These are phyloP conservation scores for Lactuca sativa DNA, from an alignment of 129 eudicot species.

Conservation along the genomic window DNA sequence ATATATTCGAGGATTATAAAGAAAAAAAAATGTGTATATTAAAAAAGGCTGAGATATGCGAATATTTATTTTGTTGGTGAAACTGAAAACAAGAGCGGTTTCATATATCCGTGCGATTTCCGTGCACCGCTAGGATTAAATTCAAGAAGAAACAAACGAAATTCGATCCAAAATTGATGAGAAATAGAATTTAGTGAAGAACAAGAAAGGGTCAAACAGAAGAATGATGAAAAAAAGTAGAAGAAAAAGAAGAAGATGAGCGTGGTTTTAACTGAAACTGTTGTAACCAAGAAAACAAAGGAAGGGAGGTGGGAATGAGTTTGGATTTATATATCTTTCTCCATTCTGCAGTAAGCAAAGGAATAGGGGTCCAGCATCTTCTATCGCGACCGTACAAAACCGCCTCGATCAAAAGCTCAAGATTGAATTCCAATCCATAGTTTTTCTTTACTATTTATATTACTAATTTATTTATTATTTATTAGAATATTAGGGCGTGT, in stretches of 20 bases:
- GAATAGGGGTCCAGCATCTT: conserved; percentile 21
- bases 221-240: not conserved
- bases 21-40: not conserved
- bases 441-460: not conserved
- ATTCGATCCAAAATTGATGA: not conserved
- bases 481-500: too few species aligned
- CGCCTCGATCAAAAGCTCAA: conserved; percentile 14
- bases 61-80: conserved; percentile 26
- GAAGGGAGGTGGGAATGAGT: conserved; percentile 5
- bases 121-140: conserved; percentile 4
- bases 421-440: conserved; percentile 11
- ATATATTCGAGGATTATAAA: conserved; percentile 27
- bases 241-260: conserved; percentile 3
- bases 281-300: conserved; percentile 21
- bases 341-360: conserved; percentile 12
- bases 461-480: not conserved
- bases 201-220: conserved; percentile 14
- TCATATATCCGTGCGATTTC: not conserved
- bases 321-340: conserved; percentile 32
- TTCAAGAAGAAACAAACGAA: conserved; percentile 8
- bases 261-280: conserved; percentile 27
- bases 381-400: conserved; percentile 16
- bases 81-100: conserved; percentile 5
- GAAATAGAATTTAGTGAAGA: conserved; percentile 16
- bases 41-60: conserved; percentile 13